Evolutionary conservation across 306 rosid genomes (phyloP).

Genomic region (Argentina anserina): DNA sequence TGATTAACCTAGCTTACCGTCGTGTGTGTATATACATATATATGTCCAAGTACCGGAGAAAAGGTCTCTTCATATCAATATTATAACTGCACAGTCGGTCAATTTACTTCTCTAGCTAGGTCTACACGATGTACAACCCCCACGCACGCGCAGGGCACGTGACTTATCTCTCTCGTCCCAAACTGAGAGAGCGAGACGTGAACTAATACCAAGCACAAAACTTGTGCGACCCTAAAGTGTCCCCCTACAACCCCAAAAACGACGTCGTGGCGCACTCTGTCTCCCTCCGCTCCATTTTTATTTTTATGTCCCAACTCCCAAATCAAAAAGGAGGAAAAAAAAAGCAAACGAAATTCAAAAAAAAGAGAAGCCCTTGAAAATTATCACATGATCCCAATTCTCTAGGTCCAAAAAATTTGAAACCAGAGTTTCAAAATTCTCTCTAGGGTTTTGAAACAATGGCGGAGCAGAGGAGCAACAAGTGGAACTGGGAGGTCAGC

Average conservation of each 20-base stretch:
- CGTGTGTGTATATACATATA: too few species aligned
- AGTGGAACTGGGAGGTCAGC: constrained; percentile 97
- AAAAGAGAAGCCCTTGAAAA: constrained; percentile 13
- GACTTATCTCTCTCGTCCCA: too few species aligned
- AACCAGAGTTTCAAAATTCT: not conserved
- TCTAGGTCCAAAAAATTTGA: constrained; percentile 19
- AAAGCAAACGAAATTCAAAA: not conserved
- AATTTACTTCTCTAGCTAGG: too few species aligned
- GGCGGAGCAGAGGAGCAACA: constrained; percentile 66
- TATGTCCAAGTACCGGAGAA: too few species aligned
- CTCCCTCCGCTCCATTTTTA: constrained; percentile 51
- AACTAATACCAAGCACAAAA: constrained; percentile 45
- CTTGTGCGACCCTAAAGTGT: constrained; percentile 41
- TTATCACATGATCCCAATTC: constrained; percentile 20
- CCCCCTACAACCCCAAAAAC: constrained; percentile 11
- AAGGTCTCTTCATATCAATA: too few species aligned
- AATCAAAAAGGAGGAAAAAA: constrained; percentile 4
- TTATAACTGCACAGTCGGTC: too few species aligned
- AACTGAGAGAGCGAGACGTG: constrained; percentile 54
- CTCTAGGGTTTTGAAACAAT: constrained; percentile 37
- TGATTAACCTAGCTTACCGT: too few species aligned
- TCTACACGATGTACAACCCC: too few species aligned
- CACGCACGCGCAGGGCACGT: constrained; percentile 31
- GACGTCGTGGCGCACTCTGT: constrained; percentile 40
- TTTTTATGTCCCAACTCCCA: constrained; percentile 20